Percentiles rank a stretch among this genome's conserved stretches.
Evolutionary conservation across 176 grass and related monocot species (phyloP).

Genomic region (Rhynchospora tenuis): DNA sequence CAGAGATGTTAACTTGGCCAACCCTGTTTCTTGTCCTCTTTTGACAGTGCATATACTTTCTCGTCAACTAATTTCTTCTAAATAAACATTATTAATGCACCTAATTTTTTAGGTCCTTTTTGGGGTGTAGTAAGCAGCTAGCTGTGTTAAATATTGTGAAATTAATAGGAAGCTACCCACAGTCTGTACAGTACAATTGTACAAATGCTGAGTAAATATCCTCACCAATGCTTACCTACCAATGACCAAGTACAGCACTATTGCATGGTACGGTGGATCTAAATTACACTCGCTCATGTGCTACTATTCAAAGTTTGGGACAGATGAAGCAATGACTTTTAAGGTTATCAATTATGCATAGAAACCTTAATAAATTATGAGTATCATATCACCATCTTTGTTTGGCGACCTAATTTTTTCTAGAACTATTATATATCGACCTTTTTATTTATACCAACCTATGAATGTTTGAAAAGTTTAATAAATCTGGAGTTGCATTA

Average conservation of each 20-base stretch:
- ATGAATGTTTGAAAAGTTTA: not conserved
- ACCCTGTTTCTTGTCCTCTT: not conserved
- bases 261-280: not conserved
- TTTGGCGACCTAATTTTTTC: not conserved
- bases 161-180: not conserved
- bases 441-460: not conserved
- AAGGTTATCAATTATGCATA: not conserved
- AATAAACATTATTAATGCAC: not conserved
- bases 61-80: not conserved
- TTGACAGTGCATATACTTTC: not conserved
- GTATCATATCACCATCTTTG: not conserved
- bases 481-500: not conserved
- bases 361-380: not conserved
- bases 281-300: not conserved
- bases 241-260: not conserved
- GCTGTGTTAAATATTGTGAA: not conserved
- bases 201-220: not conserved
- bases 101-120: not conserved
- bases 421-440: too few species aligned
- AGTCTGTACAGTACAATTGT: not conserved
- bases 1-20: not conserved
- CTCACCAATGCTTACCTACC: slow-evolving; percentile 1
- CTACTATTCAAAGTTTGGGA: not conserved
- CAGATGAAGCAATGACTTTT: not conserved
- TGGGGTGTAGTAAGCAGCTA: not conserved